Evolutionary conservation across 352 stramenopile species (phyloP).

Genomic region (Phytophthora sp.): DNA sequence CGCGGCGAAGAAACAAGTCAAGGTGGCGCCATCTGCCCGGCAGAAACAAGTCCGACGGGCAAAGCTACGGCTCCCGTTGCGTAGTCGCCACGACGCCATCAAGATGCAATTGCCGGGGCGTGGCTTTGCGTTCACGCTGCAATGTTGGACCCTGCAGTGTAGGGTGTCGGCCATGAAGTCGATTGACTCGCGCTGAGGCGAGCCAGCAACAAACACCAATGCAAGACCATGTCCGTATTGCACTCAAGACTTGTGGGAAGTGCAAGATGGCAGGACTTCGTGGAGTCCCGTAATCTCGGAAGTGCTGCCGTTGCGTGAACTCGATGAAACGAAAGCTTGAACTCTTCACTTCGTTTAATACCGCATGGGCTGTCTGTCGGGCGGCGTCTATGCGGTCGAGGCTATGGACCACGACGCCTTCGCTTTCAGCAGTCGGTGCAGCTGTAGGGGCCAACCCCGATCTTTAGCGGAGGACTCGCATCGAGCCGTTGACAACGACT

Average conservation of each 20-base stretch:
- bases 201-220: background rate
- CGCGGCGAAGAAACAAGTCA: background rate
- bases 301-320: background rate
- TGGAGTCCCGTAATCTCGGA: too few relatives aligned
- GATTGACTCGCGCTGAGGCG: background rate
- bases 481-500: background rate
- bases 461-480: too few relatives aligned
- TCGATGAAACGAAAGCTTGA: background rate
- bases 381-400: background rate
- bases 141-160: background rate
- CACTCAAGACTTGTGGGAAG: too few relatives aligned
- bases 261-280: too few relatives aligned
- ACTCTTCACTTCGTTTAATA: background rate
- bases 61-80: background rate
- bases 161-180: background rate
- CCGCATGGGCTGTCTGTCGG: too few relatives aligned
- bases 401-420: background rate
- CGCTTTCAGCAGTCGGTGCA: background rate
- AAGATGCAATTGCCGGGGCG: background rate
- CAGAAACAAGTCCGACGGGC: conserved; percentile 4
- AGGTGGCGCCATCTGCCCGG: background rate
- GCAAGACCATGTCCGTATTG: too few relatives aligned
- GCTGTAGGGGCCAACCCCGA: too few relatives aligned
- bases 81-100: too few relatives aligned
- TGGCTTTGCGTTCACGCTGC: background rate